Base-by-base conservation (phyloP, 768 basidiomycete species). In the Dentipellis fragilis region DNA sequence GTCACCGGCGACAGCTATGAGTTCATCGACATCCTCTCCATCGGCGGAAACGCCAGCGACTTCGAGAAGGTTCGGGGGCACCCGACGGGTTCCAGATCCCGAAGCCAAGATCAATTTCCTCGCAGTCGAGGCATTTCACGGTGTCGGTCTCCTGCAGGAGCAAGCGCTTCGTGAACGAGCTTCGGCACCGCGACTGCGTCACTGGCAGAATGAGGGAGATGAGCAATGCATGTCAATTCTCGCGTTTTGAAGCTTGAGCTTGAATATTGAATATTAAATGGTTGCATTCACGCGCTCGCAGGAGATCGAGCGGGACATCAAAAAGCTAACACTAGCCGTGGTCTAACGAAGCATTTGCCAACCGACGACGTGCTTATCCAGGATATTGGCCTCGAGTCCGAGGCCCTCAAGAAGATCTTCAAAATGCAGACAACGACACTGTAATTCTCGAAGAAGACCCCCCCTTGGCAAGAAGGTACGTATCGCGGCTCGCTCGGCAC, bases 31-130 rank as follows among this genome's bases (percentile, higher is more conserved):
- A 95, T 98, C 72, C 98, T 98, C 69, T 87, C 91, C 10, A 79
- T 90, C 62, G 95, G 95, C 60, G 94, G 89, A 23, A 83, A 77
- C 60, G 93, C 84, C 19, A 77, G 97, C 66, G 95, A 99, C 67
- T 80, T 99, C 56, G 95, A 98, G 74, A 99, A 98, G 74, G 94
- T 98, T 5, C 95, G 98, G 69, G 93, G 96, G n/a, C 91, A 93
- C 67, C 91, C 91, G n/a, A 96, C 93, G 12, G 95, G 95, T 65
- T 80, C 98, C 12, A 90, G 95, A 99, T 60, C 91, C 93, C 9
- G 75, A 86, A 0, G 87, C 92, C 22, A 92, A 93, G 70, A 92
- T 95, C 69, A 96, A 97, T 72, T 98, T 98, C 79, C 79, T 98
- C 67, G 94, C 94, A 56, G 94, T 94, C 37, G 94, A 98, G 73